These are phyloP conservation scores for Pouteria glomerata DNA, from an alignment of 148 eudicot species.

Conservation along the genomic window DNA sequence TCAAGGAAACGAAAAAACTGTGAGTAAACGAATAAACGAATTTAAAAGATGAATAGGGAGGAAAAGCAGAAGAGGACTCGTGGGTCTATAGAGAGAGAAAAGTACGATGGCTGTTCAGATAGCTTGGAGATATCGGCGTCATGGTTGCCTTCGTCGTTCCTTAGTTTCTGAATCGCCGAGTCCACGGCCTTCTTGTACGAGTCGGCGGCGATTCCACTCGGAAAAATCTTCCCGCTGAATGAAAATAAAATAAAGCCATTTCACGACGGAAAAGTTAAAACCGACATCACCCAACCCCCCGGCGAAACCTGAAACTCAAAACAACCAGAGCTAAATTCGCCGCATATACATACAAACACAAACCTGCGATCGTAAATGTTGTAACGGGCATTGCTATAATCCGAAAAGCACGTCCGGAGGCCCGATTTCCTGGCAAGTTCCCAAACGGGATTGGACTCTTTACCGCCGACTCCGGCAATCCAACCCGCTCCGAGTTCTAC, in stretches of 20 bases:
- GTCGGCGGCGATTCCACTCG: constrained; percentile 69
- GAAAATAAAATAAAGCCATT: background rate
- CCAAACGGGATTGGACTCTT: constrained; percentile 70
- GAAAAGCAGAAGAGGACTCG: background rate
- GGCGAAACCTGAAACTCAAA: too few species aligned
- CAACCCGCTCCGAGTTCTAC: constrained; percentile 96
- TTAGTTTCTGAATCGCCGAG: constrained; percentile 58
- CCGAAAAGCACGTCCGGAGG: constrained; percentile 73
- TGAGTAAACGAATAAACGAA: background rate
- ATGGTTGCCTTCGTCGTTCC: constrained; percentile 19
- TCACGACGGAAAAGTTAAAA: background rate
- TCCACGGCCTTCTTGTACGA: constrained; percentile 84
- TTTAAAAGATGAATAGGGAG: background rate
- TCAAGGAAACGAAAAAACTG: background rate
- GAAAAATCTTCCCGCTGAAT: constrained; percentile 70
- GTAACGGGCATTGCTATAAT: constrained; percentile 83
- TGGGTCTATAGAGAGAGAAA: background rate
- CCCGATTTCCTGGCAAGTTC: constrained; percentile 50
- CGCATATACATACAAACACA: background rate
- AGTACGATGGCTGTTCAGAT: constrained; percentile 33
- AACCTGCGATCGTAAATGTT: constrained; percentile 74
- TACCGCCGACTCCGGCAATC: constrained; percentile 91
- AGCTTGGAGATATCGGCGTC: constrained; percentile 5
- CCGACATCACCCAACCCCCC: background rate
- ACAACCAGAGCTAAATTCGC: background rate